A percentile compares a stretch with the other conserved stretches of the same genome.
These are phyloP conservation scores for Ganoderma lucidum DNA, from an alignment of 1,284 basidiomycete genomes.

Conservation along the genomic window DNA sequence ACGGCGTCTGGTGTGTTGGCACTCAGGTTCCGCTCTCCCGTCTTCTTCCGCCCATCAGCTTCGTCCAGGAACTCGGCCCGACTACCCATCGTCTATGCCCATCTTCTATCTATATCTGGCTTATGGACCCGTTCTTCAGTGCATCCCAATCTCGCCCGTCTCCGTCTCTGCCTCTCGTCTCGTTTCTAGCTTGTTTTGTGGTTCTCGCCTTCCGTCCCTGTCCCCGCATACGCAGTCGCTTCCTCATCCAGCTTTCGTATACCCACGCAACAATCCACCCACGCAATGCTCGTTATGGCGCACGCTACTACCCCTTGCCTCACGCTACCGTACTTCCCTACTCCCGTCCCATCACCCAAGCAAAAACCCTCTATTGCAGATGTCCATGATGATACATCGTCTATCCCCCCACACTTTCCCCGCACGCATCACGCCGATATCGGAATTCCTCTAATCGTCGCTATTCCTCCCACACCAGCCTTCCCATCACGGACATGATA, in stretches of 20 bases:
- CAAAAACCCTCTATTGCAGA: conserved; percentile 18
- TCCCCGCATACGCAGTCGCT: conserved; percentile 30
- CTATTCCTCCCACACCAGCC: conserved; percentile 5
- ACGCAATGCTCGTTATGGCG: conserved; percentile 32
- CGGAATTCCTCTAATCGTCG: conserved; percentile 5
- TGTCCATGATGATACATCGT: conserved; percentile 14
- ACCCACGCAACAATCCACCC: conserved; percentile 30
- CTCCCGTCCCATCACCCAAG: conserved; percentile 4
- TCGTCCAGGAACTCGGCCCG: conserved; percentile 8
- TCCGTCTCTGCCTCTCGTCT: conserved; percentile 5
- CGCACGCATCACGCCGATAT: conserved; percentile 4
- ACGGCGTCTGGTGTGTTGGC: conserved; percentile 1
- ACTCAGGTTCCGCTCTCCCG: conserved; percentile 3
- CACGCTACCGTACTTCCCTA: conserved; percentile 17
- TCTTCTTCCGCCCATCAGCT: conserved; percentile 4
- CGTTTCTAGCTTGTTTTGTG: conserved; percentile 22
- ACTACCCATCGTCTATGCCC: conserved; percentile 3
- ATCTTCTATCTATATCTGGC: conserved; percentile 1
- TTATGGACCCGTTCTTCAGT: conserved; percentile 5
- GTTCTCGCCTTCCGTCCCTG: conserved; percentile 12
- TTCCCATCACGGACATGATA: conserved; percentile 8
- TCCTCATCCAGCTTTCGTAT: conserved; percentile 35
- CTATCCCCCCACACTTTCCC: neutral
- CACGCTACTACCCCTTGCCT: conserved; percentile 21
- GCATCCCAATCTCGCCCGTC: conserved; percentile 8